phyloP scores from a whole-genome alignment of 1,284 basidiomycete genomes.

The Trichosporon asahii region DNA sequence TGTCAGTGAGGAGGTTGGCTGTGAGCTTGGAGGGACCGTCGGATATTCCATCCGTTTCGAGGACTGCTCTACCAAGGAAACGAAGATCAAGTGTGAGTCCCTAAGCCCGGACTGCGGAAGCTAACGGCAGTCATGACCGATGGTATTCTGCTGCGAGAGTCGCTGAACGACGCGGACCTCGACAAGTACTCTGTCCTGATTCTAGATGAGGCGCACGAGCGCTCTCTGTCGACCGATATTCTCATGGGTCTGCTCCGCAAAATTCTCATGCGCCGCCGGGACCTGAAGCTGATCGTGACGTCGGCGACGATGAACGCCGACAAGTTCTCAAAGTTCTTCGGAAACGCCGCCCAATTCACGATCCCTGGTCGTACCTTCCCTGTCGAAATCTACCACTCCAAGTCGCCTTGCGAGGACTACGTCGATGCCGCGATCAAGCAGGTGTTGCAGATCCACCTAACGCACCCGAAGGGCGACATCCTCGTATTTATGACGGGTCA shows the following conservation, averaged over 20 bases:
- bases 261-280: slow-evolving; percentile 83
- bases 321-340: slow-evolving; percentile 95
- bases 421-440: slow-evolving; percentile 98
- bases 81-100: slow-evolving; percentile 89
- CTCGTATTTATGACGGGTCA: slow-evolving; percentile 99
- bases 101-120: too few relatives aligned
- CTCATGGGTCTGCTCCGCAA: slow-evolving; percentile 93
- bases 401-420: slow-evolving; percentile 97
- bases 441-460: slow-evolving; percentile 91
- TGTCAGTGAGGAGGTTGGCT: slow-evolving; percentile 87
- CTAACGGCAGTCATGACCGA: slow-evolving; percentile 83
- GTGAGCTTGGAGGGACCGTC: slow-evolving; percentile 80
- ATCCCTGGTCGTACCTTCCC: slow-evolving; percentile 99
- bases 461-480: slow-evolving; percentile 89
- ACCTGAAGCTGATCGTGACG: slow-evolving; percentile 94
- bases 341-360: slow-evolving; percentile 89
- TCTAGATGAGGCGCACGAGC: slow-evolving; percentile 94
- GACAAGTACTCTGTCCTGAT: slow-evolving; percentile 95
- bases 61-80: slow-evolving; percentile 86
- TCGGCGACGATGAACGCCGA: slow-evolving; percentile 99
- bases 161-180: slow-evolving; percentile 89
- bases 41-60: slow-evolving; percentile 98
- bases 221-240: slow-evolving; percentile 92
- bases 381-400: slow-evolving; percentile 91
- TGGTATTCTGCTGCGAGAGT: slow-evolving; percentile 91